Conservation (phyloP, 208 protist genomes). For the Leishmania martiniquensis region DNA sequence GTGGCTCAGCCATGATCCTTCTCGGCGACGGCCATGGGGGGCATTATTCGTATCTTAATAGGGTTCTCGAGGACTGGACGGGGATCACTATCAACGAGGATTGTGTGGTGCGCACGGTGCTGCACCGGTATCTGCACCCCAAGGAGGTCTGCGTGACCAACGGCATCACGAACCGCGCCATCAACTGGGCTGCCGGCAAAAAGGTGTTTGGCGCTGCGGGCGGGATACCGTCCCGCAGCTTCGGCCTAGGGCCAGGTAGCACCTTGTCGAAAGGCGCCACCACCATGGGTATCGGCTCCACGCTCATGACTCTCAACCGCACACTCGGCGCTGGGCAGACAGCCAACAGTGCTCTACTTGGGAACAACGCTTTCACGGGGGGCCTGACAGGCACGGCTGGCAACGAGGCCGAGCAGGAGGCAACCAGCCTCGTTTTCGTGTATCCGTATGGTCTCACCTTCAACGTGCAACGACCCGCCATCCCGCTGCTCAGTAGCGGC, state of each 20-base stretch:
- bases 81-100: conserved; percentile 95
- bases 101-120: conserved; percentile 94
- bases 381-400: not conserved
- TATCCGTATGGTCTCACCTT: conserved; percentile 96
- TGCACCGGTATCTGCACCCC: conserved; percentile 97
- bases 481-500: conserved; percentile 94
- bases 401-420: conserved; percentile 42
- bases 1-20: conserved; percentile 92
- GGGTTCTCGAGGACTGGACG: conserved; percentile 85
- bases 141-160: conserved; percentile 95
- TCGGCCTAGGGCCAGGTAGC: not conserved
- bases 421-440: conserved; percentile 87
- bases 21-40: conserved; percentile 94
- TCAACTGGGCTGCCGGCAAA: conserved; percentile 94
- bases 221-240: not conserved
- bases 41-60: conserved; percentile 81
- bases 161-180: conserved; percentile 95
- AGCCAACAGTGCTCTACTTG: conserved; percentile 20
- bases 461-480: conserved; percentile 93
- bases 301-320: conserved; percentile 63
- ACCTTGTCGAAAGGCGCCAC: conserved; percentile 15
- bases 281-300: conserved; percentile 34
- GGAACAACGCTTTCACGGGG: conserved; percentile 7
- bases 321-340: conserved; percentile 47
- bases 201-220: conserved; percentile 53